Percentiles rank a stretch among this genome's conserved stretches.
Conservation (phyloP, 2,329 filamentous ascomycete species). For the Cladosporium colombiae region DNA sequence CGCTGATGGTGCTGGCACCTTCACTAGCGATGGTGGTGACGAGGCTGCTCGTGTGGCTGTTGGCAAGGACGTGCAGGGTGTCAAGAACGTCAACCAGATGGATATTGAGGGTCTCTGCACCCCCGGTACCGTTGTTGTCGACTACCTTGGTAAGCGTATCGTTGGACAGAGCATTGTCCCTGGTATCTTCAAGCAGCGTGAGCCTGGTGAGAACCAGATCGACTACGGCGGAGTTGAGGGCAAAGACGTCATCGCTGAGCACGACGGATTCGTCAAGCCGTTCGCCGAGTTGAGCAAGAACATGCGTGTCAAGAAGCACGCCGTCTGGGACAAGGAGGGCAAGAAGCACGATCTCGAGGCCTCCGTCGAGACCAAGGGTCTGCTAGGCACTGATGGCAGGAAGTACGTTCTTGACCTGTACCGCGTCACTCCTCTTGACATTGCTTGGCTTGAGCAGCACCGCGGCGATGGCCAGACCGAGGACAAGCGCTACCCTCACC, state of each 20-base stretch:
- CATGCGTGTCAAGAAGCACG: slow-evolving; percentile 87
- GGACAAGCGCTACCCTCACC: slow-evolving; percentile 75
- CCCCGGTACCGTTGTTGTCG: slow-evolving; percentile 91
- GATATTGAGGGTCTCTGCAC: slow-evolving; percentile 95
- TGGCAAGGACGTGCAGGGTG: slow-evolving; percentile 92
- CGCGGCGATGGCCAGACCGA: slow-evolving; percentile 54
- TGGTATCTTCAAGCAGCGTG: slow-evolving; percentile 97
- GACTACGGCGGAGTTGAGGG: slow-evolving; percentile 98
- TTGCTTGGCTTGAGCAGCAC: slow-evolving; percentile 83
- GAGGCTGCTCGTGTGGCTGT: slow-evolving; percentile 95
- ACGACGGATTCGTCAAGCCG: slow-evolving; percentile 78
- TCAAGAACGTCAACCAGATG: slow-evolving; percentile 93
- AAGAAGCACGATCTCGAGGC: slow-evolving; percentile 89
- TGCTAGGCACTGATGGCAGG: slow-evolving; percentile 93
- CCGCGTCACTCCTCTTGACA: slow-evolving; percentile 87
- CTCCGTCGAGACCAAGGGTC: slow-evolving; percentile 95
- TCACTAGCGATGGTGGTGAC: slow-evolving; percentile 92
- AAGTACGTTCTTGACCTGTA: slow-evolving; percentile 98
- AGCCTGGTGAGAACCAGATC: slow-evolving; percentile 96
- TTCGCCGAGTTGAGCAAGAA: slow-evolving; percentile 92
- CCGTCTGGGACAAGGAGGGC: slow-evolving; percentile 96
- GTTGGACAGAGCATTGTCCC: slow-evolving; percentile 98
- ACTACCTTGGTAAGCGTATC: slow-evolving; percentile 95
- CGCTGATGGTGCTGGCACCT: slow-evolving; percentile 94
- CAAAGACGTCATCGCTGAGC: slow-evolving; percentile 89